Conservation (phyloP, 208 protist species). For the Trypanosomatidae sp. region DNA sequence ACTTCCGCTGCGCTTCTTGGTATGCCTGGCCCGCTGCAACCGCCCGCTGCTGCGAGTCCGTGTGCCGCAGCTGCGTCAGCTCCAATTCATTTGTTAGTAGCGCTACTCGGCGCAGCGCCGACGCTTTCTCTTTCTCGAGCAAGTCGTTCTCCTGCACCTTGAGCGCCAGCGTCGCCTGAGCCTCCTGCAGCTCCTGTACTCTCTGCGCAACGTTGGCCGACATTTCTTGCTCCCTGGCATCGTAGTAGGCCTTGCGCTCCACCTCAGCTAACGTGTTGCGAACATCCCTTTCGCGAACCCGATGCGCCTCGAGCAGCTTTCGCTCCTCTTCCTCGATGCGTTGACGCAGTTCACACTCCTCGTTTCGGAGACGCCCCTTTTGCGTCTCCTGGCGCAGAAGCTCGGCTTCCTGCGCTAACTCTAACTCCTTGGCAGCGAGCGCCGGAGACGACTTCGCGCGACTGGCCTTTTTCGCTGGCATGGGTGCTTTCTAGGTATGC, state of each 20-base stretch:
- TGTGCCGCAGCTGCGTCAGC: conserved; percentile 48
- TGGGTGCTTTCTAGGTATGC: conserved; percentile 8
- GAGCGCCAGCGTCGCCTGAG: conserved; percentile 26
- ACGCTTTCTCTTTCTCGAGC: conserved; percentile 67
- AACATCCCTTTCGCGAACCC: conserved; percentile 47
- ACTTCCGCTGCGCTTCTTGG: conserved; percentile 22
- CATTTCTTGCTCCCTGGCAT: conserved; percentile 55
- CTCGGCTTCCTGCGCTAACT: conserved; percentile 41
- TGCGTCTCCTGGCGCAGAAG: conserved; percentile 45
- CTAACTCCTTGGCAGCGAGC: conserved; percentile 34
- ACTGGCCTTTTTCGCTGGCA: conserved; percentile 47
- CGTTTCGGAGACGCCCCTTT: conserved; percentile 48
- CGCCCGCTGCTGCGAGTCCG: conserved; percentile 37
- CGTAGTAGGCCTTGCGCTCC: conserved; percentile 41
- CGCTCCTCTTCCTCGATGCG: conserved; percentile 68
- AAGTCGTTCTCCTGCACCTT: conserved; percentile 47
- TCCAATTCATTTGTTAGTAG: conserved; percentile 79
- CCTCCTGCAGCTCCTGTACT: conserved; percentile 16
- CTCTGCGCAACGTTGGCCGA: conserved; percentile 21
- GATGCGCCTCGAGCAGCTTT: conserved; percentile 42
- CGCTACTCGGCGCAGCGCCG: conserved; percentile 52
- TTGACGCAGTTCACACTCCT: conserved; percentile 54
- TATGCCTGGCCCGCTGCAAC: conserved; percentile 30
- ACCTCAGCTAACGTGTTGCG: conserved; percentile 48
- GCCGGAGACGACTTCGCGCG: conserved; percentile 29